Conservation (phyloP, 768 basidiomycete species). For the Hysterangium stoloniferum region DNA sequence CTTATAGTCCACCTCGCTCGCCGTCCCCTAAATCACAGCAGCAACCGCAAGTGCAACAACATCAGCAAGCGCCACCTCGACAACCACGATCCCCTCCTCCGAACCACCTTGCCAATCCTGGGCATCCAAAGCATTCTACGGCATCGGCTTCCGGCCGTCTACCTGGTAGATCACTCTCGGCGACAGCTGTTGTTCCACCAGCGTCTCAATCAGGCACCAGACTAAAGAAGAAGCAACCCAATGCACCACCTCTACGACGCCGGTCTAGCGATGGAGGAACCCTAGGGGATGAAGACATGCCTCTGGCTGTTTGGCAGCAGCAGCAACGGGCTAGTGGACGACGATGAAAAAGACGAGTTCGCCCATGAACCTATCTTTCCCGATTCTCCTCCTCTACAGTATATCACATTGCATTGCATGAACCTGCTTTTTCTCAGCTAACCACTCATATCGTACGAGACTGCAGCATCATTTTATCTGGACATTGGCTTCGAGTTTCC, state of each 20-base stretch:
- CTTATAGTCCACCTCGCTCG: constrained; percentile 1
- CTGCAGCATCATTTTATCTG: not conserved
- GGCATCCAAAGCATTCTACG: constrained; percentile 18
- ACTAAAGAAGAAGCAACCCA: constrained; percentile 49
- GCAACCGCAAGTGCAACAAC: constrained; percentile 6
- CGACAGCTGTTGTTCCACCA: constrained; percentile 40
- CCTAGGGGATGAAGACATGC: constrained; percentile 71
- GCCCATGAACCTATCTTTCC: not conserved
- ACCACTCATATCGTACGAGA: not conserved
- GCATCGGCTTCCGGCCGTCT: constrained; percentile 21
- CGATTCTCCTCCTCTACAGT: not conserved
- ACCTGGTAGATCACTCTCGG: constrained; percentile 66
- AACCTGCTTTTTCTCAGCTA: not conserved
- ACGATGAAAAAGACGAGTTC: not conserved
- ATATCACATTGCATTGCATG: not conserved
- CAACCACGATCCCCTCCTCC: constrained; percentile 7
- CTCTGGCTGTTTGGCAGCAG: constrained; percentile 73
- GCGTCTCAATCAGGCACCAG: constrained; percentile 41
- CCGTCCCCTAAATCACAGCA: not conserved
- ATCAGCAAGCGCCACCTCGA: constrained; percentile 4
- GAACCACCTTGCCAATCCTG: not conserved
- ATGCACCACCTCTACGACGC: constrained; percentile 33
- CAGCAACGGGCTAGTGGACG: constrained; percentile 29
- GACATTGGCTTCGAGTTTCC: not conserved
- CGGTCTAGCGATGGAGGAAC: constrained; percentile 28